These are phyloP conservation scores for Nannizziopsis arthrosporioides DNA, from an alignment of 2,329 filamentous ascomycete genomes.

Conservation along the genomic window DNA sequence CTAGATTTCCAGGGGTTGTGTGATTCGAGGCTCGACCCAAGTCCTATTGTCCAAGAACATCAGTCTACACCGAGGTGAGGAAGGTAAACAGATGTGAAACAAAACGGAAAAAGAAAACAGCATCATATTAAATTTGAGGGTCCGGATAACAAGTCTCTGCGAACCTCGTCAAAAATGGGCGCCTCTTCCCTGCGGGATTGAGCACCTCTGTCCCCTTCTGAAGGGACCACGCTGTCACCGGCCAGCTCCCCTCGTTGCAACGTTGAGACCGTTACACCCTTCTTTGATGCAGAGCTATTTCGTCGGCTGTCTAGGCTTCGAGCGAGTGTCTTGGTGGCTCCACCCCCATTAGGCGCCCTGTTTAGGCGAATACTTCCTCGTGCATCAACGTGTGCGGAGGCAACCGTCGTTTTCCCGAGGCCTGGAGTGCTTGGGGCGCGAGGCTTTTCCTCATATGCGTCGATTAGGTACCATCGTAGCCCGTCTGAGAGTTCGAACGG, in stretches of 20 bases:
- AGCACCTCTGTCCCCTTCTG: constrained; percentile 26
- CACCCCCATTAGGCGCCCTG: constrained; percentile 51
- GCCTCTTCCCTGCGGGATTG: constrained; percentile 29
- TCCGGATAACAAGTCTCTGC: constrained; percentile 36
- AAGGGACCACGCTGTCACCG: constrained; percentile 26
- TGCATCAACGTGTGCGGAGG: constrained; percentile 74
- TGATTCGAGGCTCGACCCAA: not conserved
- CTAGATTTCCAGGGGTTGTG: constrained; percentile 5
- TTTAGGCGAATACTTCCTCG: constrained; percentile 52
- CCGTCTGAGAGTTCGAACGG: constrained; percentile 94
- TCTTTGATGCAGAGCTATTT: constrained; percentile 76
- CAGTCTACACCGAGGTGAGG: constrained; percentile 11
- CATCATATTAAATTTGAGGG: constrained; percentile 21
- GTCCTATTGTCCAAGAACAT: constrained; percentile 14
- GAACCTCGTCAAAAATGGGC: constrained; percentile 38
- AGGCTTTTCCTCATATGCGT: constrained; percentile 85
- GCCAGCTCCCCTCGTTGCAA: constrained; percentile 23
- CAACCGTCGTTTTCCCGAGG: constrained; percentile 81
- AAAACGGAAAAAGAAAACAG: constrained; percentile 2
- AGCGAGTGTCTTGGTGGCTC: constrained; percentile 64
- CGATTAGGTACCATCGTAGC: constrained; percentile 88
- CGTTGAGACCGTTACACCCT: constrained; percentile 39
- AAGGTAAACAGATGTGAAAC: not conserved
- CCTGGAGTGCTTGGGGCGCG: constrained; percentile 86
- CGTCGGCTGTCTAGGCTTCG: constrained; percentile 85